Evolutionary conservation across 225 moss, liverwort and hornwort genomes (phyloP), one percentile per base, ranked within the genome.

Genomic region (Physcomitrellopsis africana): DNA sequence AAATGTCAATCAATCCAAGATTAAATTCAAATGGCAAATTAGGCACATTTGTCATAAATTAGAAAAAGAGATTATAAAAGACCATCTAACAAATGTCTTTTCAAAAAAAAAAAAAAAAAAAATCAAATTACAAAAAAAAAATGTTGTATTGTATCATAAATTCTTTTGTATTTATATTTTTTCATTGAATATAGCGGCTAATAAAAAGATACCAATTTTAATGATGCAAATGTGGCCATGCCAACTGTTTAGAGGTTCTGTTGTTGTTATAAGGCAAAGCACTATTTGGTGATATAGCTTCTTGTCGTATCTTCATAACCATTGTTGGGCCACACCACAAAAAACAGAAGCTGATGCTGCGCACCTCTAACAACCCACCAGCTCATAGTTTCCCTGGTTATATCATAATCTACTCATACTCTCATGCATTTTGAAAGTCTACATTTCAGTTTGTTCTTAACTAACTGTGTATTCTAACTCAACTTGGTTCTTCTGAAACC

Each of bases 11-110:
- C 84, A 84, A 72, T 93, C 91, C 26, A 93, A 93, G 74, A 80
- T 93, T 60, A 87, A 93, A 63, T 70, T 91, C 68, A 86, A 84
- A 79, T 93, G 91, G 93, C 85, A 88, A 69, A 93, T 89, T 47
- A 79, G 89, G 18, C 82, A 91, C 37, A 91, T 93, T 48, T 89
- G 89, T 72, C 82, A 88, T 27, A 89, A 91, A 79, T 85, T 89
- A 73, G 93, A 93, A 70, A 91, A 80, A 74, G 89, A 89, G 91
- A 91, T 93, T 70, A 60, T 74, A 60, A 22, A 63, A 27, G 23
- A 23, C 46, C 46, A 65, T 56, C 63, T 62, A 72, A 20, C 48
- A 0, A 9, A 14, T 43, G 42, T 69, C 59, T 71, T 60, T 1
- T 14, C 18, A 37, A 5, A 42, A 49, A 26, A 64, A 3, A 60